Evolutionary conservation across 2,329 filamentous ascomycete genomes (phyloP).

Genomic region (Paraphoma sp.): DNA sequence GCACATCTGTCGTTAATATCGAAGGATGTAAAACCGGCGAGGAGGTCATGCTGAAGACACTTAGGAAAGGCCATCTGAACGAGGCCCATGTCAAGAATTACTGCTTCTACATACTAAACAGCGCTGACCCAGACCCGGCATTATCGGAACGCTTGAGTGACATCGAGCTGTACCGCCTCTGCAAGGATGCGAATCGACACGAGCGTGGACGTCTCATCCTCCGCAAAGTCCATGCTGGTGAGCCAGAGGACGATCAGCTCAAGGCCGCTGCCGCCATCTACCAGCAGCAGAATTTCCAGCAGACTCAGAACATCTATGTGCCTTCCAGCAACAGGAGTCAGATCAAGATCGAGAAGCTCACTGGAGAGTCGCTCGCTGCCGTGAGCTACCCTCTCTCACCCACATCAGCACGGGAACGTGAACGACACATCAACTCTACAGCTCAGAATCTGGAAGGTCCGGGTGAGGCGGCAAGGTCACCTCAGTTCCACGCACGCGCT

Average conservation of each 20-base stretch:
- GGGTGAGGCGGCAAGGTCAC: constrained; percentile 37
- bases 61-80: constrained; percentile 85
- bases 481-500: constrained; percentile 51
- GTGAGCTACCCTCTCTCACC: constrained; percentile 89
- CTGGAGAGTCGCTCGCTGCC: constrained; percentile 85
- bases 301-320: constrained; percentile 66
- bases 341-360: constrained; percentile 85
- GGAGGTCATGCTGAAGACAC: constrained; percentile 87
- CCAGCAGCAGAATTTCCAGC: constrained; percentile 78
- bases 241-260: constrained; percentile 86
- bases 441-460: constrained; percentile 57
- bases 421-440: constrained; percentile 66
- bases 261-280: constrained; percentile 88
- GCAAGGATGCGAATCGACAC: constrained; percentile 81
- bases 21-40: constrained; percentile 90
- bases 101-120: constrained; percentile 93
- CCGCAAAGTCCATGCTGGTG: constrained; percentile 88
- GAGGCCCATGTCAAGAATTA: constrained; percentile 94
- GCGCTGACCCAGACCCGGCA: constrained; percentile 79
- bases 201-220: constrained; percentile 92
- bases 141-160: constrained; percentile 85
- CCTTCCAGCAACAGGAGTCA: constrained; percentile 78
- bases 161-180: constrained; percentile 87
- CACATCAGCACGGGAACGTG: constrained; percentile 69
- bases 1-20: constrained; percentile 93